phyloP scores from a whole-genome alignment of 495 filamentous ascomycete genomes.

The Neurospora intermedia region DNA sequence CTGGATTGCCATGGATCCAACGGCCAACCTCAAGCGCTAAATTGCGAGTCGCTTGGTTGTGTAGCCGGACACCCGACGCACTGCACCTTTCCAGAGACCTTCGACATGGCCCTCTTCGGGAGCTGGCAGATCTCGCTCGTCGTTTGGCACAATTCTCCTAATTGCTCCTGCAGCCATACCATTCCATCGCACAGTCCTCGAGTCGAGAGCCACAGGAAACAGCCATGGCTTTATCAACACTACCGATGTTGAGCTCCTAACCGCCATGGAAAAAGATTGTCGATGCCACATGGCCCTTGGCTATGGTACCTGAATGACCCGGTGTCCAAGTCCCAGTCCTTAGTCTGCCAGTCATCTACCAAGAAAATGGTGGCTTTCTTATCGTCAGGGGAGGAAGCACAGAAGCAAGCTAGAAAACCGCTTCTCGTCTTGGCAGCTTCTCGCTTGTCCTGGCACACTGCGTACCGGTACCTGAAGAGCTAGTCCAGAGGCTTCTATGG shows the following conservation, averaged over 20 bases:
- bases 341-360: background rate
- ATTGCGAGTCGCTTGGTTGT: background rate
- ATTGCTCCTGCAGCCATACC: slow-evolving; percentile 3
- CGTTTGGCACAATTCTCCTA: slow-evolving; percentile 16
- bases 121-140: background rate
- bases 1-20: background rate
- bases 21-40: background rate
- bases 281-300: background rate
- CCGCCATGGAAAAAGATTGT: background rate
- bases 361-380: slow-evolving; percentile 3
- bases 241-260: background rate
- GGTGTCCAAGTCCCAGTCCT: background rate
- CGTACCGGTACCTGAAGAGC: background rate
- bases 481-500: background rate
- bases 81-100: background rate
- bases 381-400: slow-evolving; percentile 1
- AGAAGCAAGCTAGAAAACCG: slow-evolving; percentile 4
- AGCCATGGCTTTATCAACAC: background rate
- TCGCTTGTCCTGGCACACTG: background rate
- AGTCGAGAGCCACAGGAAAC: background rate
- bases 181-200: background rate
- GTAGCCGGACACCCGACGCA: background rate
- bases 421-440: slow-evolving; percentile 19
- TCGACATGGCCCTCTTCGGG: background rate
- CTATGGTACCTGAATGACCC: background rate